A percentile compares a stretch with the other conserved stretches of the same genome.
Conservation (phyloP, 2,329 filamentous ascomycete genomes). For the Scortechinia acanthostroma region DNA sequence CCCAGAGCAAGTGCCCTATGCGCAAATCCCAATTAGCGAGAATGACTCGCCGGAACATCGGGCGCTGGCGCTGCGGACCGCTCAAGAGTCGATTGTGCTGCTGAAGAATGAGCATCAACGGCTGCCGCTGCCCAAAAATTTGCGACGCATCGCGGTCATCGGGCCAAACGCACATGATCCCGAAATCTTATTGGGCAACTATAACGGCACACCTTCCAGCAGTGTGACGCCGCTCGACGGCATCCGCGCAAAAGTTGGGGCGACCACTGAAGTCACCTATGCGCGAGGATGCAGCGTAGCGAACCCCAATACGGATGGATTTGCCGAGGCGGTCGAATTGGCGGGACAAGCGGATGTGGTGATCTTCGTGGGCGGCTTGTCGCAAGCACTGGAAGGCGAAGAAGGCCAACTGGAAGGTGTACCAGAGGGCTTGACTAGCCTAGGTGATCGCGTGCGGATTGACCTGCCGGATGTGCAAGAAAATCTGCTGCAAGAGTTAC, state of each 20-base stretch:
- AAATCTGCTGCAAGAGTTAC: slow-evolving; percentile 36
- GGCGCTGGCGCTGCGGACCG: slow-evolving; percentile 40
- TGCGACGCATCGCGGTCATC: slow-evolving; percentile 49
- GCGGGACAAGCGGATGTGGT: slow-evolving; percentile 46
- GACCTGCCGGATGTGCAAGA: slow-evolving; percentile 55
- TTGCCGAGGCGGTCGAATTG: slow-evolving; percentile 26
- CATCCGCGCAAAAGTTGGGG: slow-evolving; percentile 50
- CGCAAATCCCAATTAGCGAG: slow-evolving; percentile 40
- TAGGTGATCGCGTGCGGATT: too few relatives aligned
- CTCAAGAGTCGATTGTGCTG: slow-evolving; percentile 65
- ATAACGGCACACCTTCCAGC: too few relatives aligned
- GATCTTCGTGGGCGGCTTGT: slow-evolving; percentile 59
- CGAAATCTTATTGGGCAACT: slow-evolving; percentile 56
- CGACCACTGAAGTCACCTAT: slow-evolving; percentile 45
- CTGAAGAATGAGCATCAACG: slow-evolving; percentile 63
- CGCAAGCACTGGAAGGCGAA: slow-evolving; percentile 59
- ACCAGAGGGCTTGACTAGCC: too few relatives aligned
- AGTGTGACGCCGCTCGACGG: too few relatives aligned
- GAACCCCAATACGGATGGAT: slow-evolving; percentile 34
- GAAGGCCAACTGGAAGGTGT: slow-evolving; percentile 42
- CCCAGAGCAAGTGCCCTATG: too few relatives aligned
- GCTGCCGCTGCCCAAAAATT: slow-evolving; percentile 44
- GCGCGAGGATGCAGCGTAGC: slow-evolving; percentile 41
- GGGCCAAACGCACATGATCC: slow-evolving; percentile 60
- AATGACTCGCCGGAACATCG: slow-evolving; percentile 43